Base-by-base conservation (phyloP, 2,329 filamentous ascomycete genomes). In the Madurella fahalii region DNA sequence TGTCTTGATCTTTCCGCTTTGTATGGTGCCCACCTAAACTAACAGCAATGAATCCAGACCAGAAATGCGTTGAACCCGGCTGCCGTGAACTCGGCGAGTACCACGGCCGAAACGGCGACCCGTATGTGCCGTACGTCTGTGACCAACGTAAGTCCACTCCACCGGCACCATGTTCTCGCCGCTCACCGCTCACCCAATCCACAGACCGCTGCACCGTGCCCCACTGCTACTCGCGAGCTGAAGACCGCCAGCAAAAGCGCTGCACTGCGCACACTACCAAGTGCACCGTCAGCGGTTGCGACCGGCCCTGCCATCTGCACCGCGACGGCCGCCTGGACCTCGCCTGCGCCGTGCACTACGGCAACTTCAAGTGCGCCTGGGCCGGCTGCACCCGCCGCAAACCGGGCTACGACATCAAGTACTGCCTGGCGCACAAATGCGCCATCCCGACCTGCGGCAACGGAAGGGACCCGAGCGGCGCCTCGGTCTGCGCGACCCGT, bases 401-500 rank as follows among this genome's bases (percentile, higher is more conserved):
- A 30, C 46, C 47, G 3, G 47, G 56, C 4, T 47, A 43, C 46
- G 16, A 32, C 42, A 46, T 39, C 30, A 47, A 40, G 16, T 62
- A 55, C 57, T 63, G 61, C 40, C 37, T 50, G 30, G 47, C 47
- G 11, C 61, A 63, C 56, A 49, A 45, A 11, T 63, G 61, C 57
- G n/a, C 12, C n/a, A 20, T 59, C n/a, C 8, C 16, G 15, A 37
- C 44, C 16, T 63, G 61, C 49, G 13, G 34, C 34, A 25, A 43
- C 31, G 41, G 47, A 16, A 43, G 47, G 12, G 47, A 47, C n/a
- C 20, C 32, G 9, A 31, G 44, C 25, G 12, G 12, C 7, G 12
- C 16, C 15, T 43, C 30, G 17, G 49, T 43, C 34, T 51, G 49
- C 11, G 34, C 11, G 34, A 11, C 13, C 34, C 34, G 34, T 37